A percentile compares a stretch with the other conserved stretches of the same genome.
Conservation (phyloP, 805 yeast species). For the Cyberlindnera sargentensis region DNA sequence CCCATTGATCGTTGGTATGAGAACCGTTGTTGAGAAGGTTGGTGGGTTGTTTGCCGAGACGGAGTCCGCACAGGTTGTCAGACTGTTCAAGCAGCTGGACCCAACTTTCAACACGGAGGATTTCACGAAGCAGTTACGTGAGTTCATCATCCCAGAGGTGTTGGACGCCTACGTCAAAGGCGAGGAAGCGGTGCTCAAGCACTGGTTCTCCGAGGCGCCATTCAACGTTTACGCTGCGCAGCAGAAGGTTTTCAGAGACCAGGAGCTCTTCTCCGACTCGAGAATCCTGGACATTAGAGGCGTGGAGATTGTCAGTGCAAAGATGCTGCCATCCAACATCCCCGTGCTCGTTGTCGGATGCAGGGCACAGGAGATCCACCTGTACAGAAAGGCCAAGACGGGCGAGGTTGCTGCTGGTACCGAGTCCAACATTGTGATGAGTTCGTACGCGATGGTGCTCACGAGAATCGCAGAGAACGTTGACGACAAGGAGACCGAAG, state of each 20-base stretch:
- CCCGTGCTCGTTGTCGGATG: slow-evolving; percentile 94
- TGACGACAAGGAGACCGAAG: slow-evolving; percentile 85
- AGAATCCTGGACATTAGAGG: slow-evolving; percentile 91
- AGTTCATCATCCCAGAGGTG: slow-evolving; percentile 89
- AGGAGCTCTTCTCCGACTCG: slow-evolving; percentile 87
- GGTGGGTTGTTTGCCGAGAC: slow-evolving; percentile 86
- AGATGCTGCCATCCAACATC: slow-evolving; percentile 78
- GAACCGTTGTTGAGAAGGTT: slow-evolving; percentile 74
- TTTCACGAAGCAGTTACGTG: slow-evolving; percentile 78
- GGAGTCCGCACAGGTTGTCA: slow-evolving; percentile 88
- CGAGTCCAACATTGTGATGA: slow-evolving; percentile 84
- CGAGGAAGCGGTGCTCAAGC: slow-evolving; percentile 72
- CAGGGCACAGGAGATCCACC: slow-evolving; percentile 92
- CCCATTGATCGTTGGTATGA: slow-evolving; percentile 72
- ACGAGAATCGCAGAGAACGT: slow-evolving; percentile 91
- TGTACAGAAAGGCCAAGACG: slow-evolving; percentile 82
- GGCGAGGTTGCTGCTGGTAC: slow-evolving; percentile 95
- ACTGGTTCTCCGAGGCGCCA: slow-evolving; percentile 97
- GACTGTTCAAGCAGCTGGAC: slow-evolving; percentile 81
- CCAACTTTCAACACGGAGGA: slow-evolving; percentile 76
- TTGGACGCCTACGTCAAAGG: slow-evolving; percentile 93
- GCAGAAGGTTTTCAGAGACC: slow-evolving; percentile 86
- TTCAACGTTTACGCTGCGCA: slow-evolving; percentile 90
- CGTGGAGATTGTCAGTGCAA: slow-evolving; percentile 84
- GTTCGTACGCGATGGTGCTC: slow-evolving; percentile 94